phyloP scores from a whole-genome alignment of 73 alveolate genomes.

The Paramecium sexaurelia region DNA sequence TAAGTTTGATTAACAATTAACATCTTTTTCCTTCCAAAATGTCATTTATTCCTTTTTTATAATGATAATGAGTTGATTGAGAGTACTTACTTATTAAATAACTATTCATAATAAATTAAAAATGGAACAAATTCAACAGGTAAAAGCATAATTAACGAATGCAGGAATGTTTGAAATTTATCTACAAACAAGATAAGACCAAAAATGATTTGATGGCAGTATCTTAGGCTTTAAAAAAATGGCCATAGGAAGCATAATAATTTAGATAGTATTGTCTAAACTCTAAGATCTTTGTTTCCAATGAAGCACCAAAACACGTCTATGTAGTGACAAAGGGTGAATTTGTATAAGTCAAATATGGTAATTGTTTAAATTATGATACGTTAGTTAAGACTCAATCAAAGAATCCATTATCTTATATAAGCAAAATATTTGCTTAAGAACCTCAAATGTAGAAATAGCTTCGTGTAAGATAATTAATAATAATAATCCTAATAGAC shows the following conservation, averaged over 20 bases:
- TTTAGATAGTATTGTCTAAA: conserved; percentile 44
- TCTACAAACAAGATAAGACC: conserved; percentile 2
- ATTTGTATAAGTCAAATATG: background rate
- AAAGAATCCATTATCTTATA: conserved; percentile 34
- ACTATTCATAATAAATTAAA: background rate
- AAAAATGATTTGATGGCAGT: conserved; percentile 26
- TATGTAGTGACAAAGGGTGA: conserved; percentile 54
- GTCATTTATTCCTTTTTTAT: conserved; percentile 23
- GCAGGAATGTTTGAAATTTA: conserved; percentile 35
- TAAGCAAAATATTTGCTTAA: conserved; percentile 12
- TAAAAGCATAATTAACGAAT: background rate
- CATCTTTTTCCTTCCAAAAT: background rate
- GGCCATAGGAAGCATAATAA: conserved; percentile 28
- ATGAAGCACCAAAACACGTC: conserved; percentile 32
- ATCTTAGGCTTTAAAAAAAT: conserved; percentile 15
- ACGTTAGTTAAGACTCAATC: background rate
- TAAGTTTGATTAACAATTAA: background rate
- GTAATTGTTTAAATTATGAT: background rate
- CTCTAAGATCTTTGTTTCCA: background rate
- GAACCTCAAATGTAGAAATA: conserved; percentile 12
- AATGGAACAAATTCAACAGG: conserved; percentile 51
- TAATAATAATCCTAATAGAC: background rate
- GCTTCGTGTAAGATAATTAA: background rate
- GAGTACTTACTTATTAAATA: conserved; percentile 23
- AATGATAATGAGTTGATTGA: conserved; percentile 22